Percentiles rank a stretch among this genome's conserved stretches.
phyloP scores from a whole-genome alignment of 2,329 filamentous ascomycete species.

The Paecilomyces niveus region DNA sequence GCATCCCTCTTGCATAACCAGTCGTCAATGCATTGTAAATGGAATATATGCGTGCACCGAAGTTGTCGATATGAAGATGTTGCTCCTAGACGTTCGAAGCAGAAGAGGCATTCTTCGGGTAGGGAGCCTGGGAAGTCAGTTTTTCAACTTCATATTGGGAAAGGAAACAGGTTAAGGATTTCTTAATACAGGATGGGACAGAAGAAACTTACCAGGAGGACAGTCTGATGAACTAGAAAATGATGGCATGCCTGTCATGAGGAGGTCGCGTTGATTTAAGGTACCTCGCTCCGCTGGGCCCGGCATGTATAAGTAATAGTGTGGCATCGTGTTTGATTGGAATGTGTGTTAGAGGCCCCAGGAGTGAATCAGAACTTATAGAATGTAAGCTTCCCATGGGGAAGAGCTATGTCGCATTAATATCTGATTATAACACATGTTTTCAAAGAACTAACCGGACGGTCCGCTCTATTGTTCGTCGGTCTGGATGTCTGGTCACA shows the following conservation, averaged over 20 bases:
- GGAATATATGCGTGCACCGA: background rate
- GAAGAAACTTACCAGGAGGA: background rate
- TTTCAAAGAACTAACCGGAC: background rate
- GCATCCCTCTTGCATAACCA: slow-evolving; percentile 1
- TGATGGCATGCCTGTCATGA: background rate
- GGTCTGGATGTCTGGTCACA: background rate
- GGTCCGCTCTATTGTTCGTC: background rate
- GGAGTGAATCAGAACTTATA: no score
- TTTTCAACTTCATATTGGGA: no score
- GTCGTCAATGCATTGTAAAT: background rate
- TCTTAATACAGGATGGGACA: background rate
- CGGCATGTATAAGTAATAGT: background rate
- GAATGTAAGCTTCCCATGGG: no score
- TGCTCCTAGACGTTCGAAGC: background rate
- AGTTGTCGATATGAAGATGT: background rate
- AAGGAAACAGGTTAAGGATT: no score
- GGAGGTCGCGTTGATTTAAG: background rate
- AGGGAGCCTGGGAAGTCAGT: background rate
- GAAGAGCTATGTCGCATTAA: no score
- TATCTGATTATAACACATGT: no score
- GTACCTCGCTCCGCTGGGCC: background rate
- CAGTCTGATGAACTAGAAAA: background rate
- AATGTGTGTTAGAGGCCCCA: no score
- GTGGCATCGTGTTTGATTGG: background rate
- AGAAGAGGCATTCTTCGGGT: background rate